A percentile compares a stretch with the other conserved stretches of the same genome.
These are phyloP conservation scores for Salix viminalis DNA, from an alignment of 345 rosid species.

Conservation along the genomic window DNA sequence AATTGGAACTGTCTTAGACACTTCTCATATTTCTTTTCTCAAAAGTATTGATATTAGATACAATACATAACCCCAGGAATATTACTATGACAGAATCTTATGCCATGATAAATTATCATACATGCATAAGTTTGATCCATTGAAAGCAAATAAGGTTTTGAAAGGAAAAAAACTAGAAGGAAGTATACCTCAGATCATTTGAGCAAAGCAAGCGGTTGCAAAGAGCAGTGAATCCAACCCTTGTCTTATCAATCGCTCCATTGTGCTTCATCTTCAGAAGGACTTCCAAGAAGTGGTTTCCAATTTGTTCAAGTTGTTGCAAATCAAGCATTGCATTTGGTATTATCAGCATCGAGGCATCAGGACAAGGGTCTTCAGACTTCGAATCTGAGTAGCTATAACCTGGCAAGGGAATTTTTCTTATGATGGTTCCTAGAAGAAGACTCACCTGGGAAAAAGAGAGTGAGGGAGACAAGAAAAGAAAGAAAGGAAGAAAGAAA, in stretches of 20 bases:
- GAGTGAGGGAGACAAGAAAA: background rate
- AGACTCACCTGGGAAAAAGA: slow-evolving; percentile 65
- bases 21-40: background rate
- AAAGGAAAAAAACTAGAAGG: background rate
- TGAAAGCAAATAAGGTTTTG: background rate
- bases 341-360: slow-evolving; percentile 18
- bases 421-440: slow-evolving; percentile 79
- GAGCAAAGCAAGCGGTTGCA: slow-evolving; percentile 94
- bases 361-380: slow-evolving; percentile 27
- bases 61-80: background rate
- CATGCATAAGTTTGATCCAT: background rate
- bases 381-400: slow-evolving; percentile 41
- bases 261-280: slow-evolving; percentile 94
- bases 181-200: slow-evolving; percentile 65
- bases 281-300: slow-evolving; percentile 92
- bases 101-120: background rate
- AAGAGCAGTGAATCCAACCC: slow-evolving; percentile 95
- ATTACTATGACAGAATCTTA: background rate
- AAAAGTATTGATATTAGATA: background rate
- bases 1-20: background rate
- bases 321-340: slow-evolving; percentile 60
- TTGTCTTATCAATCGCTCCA: slow-evolving; percentile 97
- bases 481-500: slow-evolving; percentile 13
- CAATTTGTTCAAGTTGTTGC: slow-evolving; percentile 79
- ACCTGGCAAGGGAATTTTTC: slow-evolving; percentile 81